phyloP scores from a whole-genome alignment of 768 basidiomycete species.

The Lactarius sp. region DNA sequence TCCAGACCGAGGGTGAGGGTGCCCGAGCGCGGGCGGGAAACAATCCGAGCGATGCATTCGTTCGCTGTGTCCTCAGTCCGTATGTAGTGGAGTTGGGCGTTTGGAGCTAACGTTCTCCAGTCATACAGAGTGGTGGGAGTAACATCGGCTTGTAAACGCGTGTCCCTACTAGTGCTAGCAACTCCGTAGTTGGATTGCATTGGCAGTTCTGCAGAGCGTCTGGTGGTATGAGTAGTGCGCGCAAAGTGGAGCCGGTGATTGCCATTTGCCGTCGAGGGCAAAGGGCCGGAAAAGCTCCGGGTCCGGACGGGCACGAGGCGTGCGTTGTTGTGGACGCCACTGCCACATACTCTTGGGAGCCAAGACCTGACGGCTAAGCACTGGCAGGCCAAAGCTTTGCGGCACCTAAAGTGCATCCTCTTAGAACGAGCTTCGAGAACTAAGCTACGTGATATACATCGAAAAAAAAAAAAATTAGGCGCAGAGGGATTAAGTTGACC shows the following conservation, averaged over 20 bases:
- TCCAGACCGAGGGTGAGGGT: slow-evolving; percentile 53
- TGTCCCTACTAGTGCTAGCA: not conserved
- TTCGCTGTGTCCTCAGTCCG: slow-evolving; percentile 19
- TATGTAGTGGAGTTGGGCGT: slow-evolving; percentile 21
- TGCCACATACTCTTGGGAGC: not conserved
- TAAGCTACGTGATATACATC: not conserved
- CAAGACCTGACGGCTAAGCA: not conserved
- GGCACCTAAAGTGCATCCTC: slow-evolving; percentile 5
- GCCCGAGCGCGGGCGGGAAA: not conserved
- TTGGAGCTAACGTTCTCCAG: slow-evolving; percentile 10
- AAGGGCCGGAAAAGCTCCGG: not conserved
- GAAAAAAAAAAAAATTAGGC: not conserved
- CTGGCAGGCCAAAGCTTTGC: not conserved
- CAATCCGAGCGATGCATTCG: slow-evolving; percentile 7
- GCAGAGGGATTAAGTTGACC: not conserved
- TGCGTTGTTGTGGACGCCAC: not conserved
- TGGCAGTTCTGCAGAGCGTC: not conserved
- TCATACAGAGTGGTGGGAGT: not conserved
- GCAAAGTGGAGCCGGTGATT: not conserved
- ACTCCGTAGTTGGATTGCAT: not conserved
- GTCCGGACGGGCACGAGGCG: not conserved
- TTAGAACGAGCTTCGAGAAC: too few relatives aligned
- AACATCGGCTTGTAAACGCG: not conserved
- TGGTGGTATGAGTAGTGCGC: not conserved
- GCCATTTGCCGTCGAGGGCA: not conserved